Evolutionary conservation across 768 basidiomycete species (phyloP).

Genomic region (Mycena alexandri): DNA sequence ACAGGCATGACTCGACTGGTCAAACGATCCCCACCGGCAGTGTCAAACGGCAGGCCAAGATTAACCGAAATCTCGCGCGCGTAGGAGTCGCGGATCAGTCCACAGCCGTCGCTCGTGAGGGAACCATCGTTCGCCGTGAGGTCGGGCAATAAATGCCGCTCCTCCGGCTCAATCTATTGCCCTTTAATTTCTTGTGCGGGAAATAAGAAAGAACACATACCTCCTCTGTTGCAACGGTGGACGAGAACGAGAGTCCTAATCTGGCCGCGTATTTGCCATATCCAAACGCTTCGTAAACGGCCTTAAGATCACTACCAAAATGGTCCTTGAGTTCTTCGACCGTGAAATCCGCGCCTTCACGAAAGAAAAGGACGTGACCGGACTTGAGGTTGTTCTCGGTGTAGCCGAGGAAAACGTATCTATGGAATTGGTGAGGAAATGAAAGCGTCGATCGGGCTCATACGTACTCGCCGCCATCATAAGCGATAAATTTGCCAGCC

Average conservation of each 20-base stretch:
- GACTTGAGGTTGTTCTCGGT: slow-evolving; percentile 39
- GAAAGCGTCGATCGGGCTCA: slow-evolving; percentile 1
- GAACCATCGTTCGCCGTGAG: slow-evolving; percentile 37
- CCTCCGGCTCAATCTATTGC: slow-evolving; percentile 29
- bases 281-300: slow-evolving; percentile 36
- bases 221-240: slow-evolving; percentile 32
- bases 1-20: background rate
- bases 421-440: slow-evolving; percentile 6
- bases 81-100: slow-evolving; percentile 39
- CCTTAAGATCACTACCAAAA: slow-evolving; percentile 37
- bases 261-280: slow-evolving; percentile 43
- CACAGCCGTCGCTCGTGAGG: slow-evolving; percentile 42
- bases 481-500: slow-evolving; percentile 20
- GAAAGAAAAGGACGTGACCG: slow-evolving; percentile 36
- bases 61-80: slow-evolving; percentile 27
- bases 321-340: slow-evolving; percentile 29
- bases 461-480: slow-evolving; percentile 21
- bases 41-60: slow-evolving; percentile 26
- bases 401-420: slow-evolving; percentile 38
- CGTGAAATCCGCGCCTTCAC: slow-evolving; percentile 33
- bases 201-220: slow-evolving; percentile 6
- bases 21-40: slow-evolving; percentile 25
- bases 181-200: background rate
- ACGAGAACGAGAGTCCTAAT: slow-evolving; percentile 42
- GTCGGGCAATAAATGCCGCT: slow-evolving; percentile 31